A percentile compares a stretch with the other conserved stretches of the same genome.
These are phyloP conservation scores for Encephalitozoon hellem DNA, from an alignment of 371 early-diverging fungal genomes.

Conservation along the genomic window DNA sequence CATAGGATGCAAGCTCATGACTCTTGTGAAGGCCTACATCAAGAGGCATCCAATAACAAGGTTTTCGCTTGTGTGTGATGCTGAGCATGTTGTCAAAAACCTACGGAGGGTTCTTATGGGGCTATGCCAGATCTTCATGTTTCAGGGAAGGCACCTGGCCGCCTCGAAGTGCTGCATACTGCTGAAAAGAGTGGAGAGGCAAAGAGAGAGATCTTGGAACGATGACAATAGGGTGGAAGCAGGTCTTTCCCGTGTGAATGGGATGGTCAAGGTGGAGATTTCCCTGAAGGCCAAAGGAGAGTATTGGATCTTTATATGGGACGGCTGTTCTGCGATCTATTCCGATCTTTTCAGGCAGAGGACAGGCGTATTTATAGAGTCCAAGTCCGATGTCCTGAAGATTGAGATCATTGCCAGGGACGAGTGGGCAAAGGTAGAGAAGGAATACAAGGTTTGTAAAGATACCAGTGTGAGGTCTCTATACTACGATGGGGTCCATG, in stretches of 20 bases:
- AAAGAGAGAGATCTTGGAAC: not conserved
- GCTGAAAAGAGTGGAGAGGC: constrained; percentile 15
- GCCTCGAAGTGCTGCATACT: not conserved
- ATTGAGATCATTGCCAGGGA: not conserved
- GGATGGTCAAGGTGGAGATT: not conserved
- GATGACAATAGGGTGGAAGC: not conserved
- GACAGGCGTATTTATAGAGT: not conserved
- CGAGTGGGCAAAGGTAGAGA: not conserved
- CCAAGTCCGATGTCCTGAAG: not conserved
- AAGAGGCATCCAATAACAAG: constrained; percentile 4
- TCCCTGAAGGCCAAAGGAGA: not conserved
- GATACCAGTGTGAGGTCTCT: not conserved
- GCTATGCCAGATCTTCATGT: constrained; percentile 26
- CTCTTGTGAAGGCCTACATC: constrained; percentile 24
- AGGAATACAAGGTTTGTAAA: not conserved
- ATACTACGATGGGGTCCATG: constrained; percentile 30
- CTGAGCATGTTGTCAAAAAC: constrained; percentile 42
- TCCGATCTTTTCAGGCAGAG: not conserved
- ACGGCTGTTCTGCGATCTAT: not conserved
- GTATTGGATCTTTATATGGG: not conserved
- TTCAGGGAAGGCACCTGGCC: constrained; percentile 18
- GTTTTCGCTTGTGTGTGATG: constrained; percentile 52
- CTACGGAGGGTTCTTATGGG: constrained; percentile 43
- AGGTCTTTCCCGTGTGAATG: not conserved
- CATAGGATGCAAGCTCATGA: constrained; percentile 23